Percentiles rank a stretch among this genome's conserved stretches.
These are phyloP conservation scores for Teunomyces pallodes DNA, from an alignment of 805 yeast species.

Conservation along the genomic window DNA sequence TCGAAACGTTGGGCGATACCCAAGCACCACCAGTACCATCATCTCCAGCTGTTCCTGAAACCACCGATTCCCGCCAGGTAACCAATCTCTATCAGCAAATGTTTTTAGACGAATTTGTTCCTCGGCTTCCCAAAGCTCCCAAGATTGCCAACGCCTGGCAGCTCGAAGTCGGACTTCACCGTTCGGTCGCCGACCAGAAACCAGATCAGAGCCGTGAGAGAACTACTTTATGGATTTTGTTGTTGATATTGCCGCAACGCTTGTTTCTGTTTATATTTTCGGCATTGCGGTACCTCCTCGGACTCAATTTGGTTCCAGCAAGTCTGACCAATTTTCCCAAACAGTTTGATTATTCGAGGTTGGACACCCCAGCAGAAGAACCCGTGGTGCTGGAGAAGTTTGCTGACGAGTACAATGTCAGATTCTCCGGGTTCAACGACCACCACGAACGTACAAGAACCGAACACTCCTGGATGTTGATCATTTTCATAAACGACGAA, in stretches of 20 bases:
- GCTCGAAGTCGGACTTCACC: conserved; percentile 39
- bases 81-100: conserved; percentile 27
- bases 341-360: conserved; percentile 22
- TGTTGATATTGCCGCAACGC: conserved; percentile 56
- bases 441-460: conserved; percentile 26
- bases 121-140: conserved; percentile 41
- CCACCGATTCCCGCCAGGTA: conserved; percentile 7
- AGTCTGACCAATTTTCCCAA: conserved; percentile 17
- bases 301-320: conserved; percentile 7
- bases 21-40: conserved; percentile 5
- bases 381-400: conserved; percentile 3
- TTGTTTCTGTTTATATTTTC: conserved; percentile 43
- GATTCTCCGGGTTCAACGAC: conserved; percentile 25
- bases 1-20: conserved; percentile 19
- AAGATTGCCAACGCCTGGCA: conserved; percentile 40
- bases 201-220: not conserved
- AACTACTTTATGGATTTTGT: conserved; percentile 40
- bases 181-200: conserved; percentile 21
- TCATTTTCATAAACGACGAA: conserved; percentile 29
- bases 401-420: conserved; percentile 9
- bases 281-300: conserved; percentile 24
- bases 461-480: conserved; percentile 32
- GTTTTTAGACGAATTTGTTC: conserved; percentile 26
- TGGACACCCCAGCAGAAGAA: not conserved
- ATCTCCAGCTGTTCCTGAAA: not conserved